phyloP scores from a whole-genome alignment of 768 basidiomycete species.

The Boletus reticuloceps region DNA sequence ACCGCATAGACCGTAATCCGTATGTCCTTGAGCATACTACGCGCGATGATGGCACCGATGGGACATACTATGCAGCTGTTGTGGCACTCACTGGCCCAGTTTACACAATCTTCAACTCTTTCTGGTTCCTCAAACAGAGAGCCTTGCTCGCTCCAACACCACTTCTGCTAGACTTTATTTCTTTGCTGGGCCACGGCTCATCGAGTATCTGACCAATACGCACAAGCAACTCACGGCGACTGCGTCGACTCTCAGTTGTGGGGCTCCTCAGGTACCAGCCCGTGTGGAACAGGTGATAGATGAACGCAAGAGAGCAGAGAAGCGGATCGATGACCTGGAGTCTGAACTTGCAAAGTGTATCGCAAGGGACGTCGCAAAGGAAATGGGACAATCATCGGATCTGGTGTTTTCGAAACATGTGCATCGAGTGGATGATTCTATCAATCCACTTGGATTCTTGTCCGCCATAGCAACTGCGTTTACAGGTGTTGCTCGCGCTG shows the following conservation, averaged over 20 bases:
- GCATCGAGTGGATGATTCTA: constrained; percentile 61
- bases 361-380: constrained; percentile 40
- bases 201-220: constrained; percentile 55
- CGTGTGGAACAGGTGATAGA: constrained; percentile 66
- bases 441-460: constrained; percentile 58
- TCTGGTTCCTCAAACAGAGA: constrained; percentile 66
- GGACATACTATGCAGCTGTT: constrained; percentile 49
- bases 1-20: constrained; percentile 79
- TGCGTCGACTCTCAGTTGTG: constrained; percentile 64
- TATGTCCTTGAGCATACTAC: constrained; percentile 34
- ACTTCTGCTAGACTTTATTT: constrained; percentile 78
- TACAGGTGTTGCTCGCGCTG: constrained; percentile 18
- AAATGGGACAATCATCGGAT: constrained; percentile 30
- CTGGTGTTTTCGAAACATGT: constrained; percentile 44
- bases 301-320: constrained; percentile 63
- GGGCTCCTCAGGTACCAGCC: constrained; percentile 61
- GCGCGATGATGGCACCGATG: constrained; percentile 6
- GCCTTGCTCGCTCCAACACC: constrained; percentile 56
- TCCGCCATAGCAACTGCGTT: constrained; percentile 54
- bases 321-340: constrained; percentile 68
- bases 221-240: constrained; percentile 56
- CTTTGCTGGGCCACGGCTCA: constrained; percentile 75
- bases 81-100: constrained; percentile 80
- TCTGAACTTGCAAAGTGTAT: constrained; percentile 54
- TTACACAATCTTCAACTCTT: constrained; percentile 73